A percentile compares a stretch with the other conserved stretches of the same genome.
Conservation (phyloP, 2,329 filamentous ascomycete genomes). For the Hypoxylon sp. region DNA sequence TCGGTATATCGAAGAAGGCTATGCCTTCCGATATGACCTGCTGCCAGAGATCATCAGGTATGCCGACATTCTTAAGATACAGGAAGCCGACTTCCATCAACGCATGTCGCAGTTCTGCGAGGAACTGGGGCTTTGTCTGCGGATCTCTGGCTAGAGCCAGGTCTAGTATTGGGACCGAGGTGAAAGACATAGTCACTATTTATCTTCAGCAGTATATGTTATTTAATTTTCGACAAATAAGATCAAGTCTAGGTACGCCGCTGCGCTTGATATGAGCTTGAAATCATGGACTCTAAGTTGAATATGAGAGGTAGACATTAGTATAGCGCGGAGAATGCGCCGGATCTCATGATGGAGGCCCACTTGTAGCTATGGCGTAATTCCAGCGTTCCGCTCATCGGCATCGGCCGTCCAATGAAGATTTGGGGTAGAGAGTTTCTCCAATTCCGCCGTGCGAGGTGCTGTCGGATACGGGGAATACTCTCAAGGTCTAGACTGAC, state of each 20-base stretch:
- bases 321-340: background rate
- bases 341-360: constrained; percentile 36
- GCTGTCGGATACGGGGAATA: background rate
- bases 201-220: constrained; percentile 2
- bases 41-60: constrained; percentile 73
- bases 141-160: constrained; percentile 74
- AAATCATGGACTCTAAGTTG: background rate
- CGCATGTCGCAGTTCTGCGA: constrained; percentile 77
- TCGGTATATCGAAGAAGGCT: constrained; percentile 81
- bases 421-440: constrained; percentile 13
- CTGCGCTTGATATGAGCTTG: background rate
- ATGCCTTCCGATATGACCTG: constrained; percentile 76
- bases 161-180: constrained; percentile 81
- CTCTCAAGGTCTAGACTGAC: background rate
- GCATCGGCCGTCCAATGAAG: constrained; percentile 31
- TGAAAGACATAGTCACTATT: constrained; percentile 73
- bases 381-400: constrained; percentile 45
- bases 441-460: constrained; percentile 5
- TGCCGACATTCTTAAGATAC: constrained; percentile 84
- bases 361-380: constrained; percentile 44
- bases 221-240: background rate
- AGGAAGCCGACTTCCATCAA: constrained; percentile 90
- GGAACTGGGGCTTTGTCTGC: constrained; percentile 78
- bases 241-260: background rate
- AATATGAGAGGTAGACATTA: constrained; percentile 3